Conservation (phyloP, 2,329 filamentous ascomycete species). For the Neospermospora avenae region DNA sequence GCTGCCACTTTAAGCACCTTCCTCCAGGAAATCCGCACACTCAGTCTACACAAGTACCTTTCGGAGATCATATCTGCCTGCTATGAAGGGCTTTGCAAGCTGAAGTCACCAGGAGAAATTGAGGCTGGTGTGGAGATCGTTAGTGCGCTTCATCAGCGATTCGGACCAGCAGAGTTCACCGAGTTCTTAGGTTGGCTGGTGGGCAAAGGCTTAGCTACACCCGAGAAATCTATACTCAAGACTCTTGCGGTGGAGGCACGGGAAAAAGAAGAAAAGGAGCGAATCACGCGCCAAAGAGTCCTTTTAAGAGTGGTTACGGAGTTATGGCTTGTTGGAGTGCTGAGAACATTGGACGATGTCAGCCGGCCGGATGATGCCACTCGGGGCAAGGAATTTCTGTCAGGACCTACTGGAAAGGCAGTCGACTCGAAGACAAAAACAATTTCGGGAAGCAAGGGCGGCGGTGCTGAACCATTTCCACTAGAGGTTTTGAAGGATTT, state of each 20-base stretch:
- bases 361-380: slow-evolving; percentile 60
- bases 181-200: slow-evolving; percentile 89
- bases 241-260: slow-evolving; percentile 73
- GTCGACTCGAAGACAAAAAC: slow-evolving; percentile 56
- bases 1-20: slow-evolving; percentile 77
- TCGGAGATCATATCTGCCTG: slow-evolving; percentile 96
- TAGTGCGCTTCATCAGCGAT: slow-evolving; percentile 92
- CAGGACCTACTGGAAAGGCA: slow-evolving; percentile 54
- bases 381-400: slow-evolving; percentile 43
- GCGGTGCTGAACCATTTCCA: slow-evolving; percentile 85
- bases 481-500: slow-evolving; percentile 97
- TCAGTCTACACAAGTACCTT: slow-evolving; percentile 93
- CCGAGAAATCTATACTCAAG: slow-evolving; percentile 82
- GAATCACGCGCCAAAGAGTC: slow-evolving; percentile 78
- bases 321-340: slow-evolving; percentile 86
- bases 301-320: slow-evolving; percentile 90
- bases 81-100: slow-evolving; percentile 87
- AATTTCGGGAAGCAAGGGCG: slow-evolving; percentile 54
- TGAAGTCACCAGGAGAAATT: slow-evolving; percentile 89
- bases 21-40: slow-evolving; percentile 81
- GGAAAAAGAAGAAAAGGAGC: slow-evolving; percentile 95
- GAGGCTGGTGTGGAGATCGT: slow-evolving; percentile 89
- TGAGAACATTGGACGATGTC: slow-evolving; percentile 74
- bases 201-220: slow-evolving; percentile 85
- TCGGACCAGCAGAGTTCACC: slow-evolving; percentile 86